Conservation (phyloP, 2,329 filamentous ascomycete species). For the Tolypocladium endophyticum region DNA sequence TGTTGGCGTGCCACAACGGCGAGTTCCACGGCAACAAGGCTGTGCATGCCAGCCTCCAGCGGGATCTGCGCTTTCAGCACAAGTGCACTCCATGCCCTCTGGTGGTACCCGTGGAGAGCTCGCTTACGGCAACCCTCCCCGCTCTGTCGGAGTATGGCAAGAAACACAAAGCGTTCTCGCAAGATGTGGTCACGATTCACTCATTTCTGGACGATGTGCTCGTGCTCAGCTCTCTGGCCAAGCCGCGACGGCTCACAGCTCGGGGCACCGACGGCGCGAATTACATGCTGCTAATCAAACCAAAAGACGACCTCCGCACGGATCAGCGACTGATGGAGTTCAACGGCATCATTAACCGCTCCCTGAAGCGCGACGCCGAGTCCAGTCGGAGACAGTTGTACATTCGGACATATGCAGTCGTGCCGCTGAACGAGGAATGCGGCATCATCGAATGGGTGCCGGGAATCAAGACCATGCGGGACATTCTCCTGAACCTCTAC, state of each 20-base stretch:
- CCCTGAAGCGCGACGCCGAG: conserved; percentile 83
- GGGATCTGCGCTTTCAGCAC: conserved; percentile 74
- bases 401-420: conserved; percentile 95
- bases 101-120: conserved; percentile 81
- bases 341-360: conserved; percentile 94
- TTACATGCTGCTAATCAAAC: conserved; percentile 91
- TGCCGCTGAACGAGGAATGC: conserved; percentile 93
- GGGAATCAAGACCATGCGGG: conserved; percentile 84
- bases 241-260: conserved; percentile 80
- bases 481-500: conserved; percentile 76
- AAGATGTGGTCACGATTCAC: conserved; percentile 74
- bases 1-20: conserved; percentile 69
- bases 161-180: conserved; percentile 77
- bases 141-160: conserved; percentile 59
- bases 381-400: conserved; percentile 83
- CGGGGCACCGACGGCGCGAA: conserved; percentile 78
- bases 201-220: conserved; percentile 79
- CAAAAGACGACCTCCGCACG: conserved; percentile 93
- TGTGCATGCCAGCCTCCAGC: conserved; percentile 61
- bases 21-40: conserved; percentile 58
- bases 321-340: conserved; percentile 99
- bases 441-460: conserved; percentile 98
- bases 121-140: conserved; percentile 73
- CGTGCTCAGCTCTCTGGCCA: conserved; percentile 82
- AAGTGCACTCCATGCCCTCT: conserved; percentile 73